A percentile compares a stretch with the other conserved stretches of the same genome.
Conservation (phyloP, 306 rosid genomes). For the Adenanthera pavonina region DNA sequence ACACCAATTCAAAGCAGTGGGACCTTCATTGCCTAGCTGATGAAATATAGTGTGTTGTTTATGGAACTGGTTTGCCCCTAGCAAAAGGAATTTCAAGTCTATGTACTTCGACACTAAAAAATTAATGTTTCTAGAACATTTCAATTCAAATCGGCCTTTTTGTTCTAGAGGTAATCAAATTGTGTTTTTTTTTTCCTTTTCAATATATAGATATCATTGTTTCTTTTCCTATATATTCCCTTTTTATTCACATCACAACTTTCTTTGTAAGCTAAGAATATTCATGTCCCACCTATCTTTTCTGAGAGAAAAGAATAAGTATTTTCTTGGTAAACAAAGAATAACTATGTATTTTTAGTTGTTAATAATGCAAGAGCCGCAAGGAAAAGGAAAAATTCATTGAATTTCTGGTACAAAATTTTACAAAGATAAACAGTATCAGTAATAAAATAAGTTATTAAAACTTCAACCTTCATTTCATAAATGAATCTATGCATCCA, state of each 20-base stretch:
- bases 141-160: not conserved
- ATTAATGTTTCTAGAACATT: not conserved
- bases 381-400: not conserved
- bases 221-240: not conserved
- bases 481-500: not conserved
- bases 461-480: not conserved
- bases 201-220: not conserved
- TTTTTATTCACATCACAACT: not conserved
- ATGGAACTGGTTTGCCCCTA: constrained; percentile 4
- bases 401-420: not conserved
- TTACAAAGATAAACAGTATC: not conserved
- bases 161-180: not conserved
- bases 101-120: constrained; percentile 9
- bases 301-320: not conserved
- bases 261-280: not conserved
- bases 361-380: not conserved
- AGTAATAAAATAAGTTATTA: not conserved
- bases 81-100: constrained; percentile 5
- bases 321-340: not conserved
- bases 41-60: not conserved
- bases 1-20: constrained; percentile 38
- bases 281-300: not conserved
- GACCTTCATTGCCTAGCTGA: constrained; percentile 36
- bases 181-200: constrained; percentile 1
- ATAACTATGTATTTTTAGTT: not conserved